phyloP scores from a whole-genome alignment of 140 eudicot species.

The Senecio squalidus region DNA sequence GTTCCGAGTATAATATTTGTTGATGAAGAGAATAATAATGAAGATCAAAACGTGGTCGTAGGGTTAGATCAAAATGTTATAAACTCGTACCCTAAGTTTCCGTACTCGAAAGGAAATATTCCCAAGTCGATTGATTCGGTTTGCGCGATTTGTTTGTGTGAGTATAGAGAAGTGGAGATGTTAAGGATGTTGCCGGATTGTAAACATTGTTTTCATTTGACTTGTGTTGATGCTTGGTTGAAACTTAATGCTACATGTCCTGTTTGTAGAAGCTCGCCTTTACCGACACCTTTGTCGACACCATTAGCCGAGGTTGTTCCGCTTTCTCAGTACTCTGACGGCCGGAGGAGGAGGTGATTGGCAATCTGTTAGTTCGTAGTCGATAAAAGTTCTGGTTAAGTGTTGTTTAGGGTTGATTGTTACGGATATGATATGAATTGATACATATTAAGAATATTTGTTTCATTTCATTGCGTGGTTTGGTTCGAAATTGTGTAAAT shows the following conservation, averaged over 20 bases:
- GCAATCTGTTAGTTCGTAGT: not conserved
- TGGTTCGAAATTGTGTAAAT: slow-evolving; percentile 14
- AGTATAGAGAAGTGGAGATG: slow-evolving; percentile 81
- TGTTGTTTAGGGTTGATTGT: not conserved
- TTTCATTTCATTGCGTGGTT: slow-evolving; percentile 1
- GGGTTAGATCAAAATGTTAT: slow-evolving; percentile 75
- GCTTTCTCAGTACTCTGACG: slow-evolving; percentile 64
- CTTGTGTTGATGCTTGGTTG: slow-evolving; percentile 90
- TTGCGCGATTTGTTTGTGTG: slow-evolving; percentile 81
- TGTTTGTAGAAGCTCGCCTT: slow-evolving; percentile 89
- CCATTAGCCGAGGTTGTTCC: slow-evolving; percentile 96
- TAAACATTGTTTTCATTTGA: slow-evolving; percentile 62
- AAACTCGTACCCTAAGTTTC: slow-evolving; percentile 74
- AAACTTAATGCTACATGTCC: slow-evolving; percentile 83
- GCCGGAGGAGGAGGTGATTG: slow-evolving; percentile 34
- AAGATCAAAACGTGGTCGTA: slow-evolving; percentile 33
- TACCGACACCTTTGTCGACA: slow-evolving; percentile 90
- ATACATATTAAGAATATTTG: slow-evolving; percentile 9
- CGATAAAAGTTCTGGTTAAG: not conserved
- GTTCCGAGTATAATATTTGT: slow-evolving; percentile 75
- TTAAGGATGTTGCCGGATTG: slow-evolving; percentile 92
- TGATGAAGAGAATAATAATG: slow-evolving; percentile 46
- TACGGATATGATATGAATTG: too few relatives aligned
- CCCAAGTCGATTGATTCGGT: slow-evolving; percentile 26
- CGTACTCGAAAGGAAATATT: slow-evolving; percentile 24